Evolutionary conservation across 768 basidiomycete species (phyloP).

Genomic region (Mycena polygramma): DNA sequence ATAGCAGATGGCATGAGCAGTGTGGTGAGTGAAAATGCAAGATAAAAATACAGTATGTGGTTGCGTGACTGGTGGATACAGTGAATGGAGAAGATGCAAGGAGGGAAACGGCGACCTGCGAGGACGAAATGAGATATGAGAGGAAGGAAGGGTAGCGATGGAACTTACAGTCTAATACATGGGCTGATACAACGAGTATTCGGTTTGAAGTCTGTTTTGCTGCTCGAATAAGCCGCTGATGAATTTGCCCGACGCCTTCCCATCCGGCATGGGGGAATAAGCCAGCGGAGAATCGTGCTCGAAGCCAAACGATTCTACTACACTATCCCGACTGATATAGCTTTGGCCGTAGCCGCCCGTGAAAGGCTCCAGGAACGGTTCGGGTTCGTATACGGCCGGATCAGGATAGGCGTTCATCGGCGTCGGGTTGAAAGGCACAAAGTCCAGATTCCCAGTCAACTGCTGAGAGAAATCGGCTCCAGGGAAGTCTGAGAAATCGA

Average conservation of each 20-base stretch:
- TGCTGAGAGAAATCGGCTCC: background rate
- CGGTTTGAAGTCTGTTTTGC: slow-evolving; percentile 10
- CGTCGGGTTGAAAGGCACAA: background rate
- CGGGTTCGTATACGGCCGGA: slow-evolving; percentile 17
- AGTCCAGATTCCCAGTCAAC: background rate
- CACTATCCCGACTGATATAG: slow-evolving; percentile 16
- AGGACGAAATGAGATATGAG: background rate
- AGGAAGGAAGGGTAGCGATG: background rate
- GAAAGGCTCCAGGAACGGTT: slow-evolving; percentile 6
- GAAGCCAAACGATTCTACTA: slow-evolving; percentile 11
- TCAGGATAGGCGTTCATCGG: background rate
- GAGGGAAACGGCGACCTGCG: slow-evolving; percentile 8
- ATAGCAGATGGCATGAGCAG: slow-evolving; percentile 10
- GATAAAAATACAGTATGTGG: slow-evolving; percentile 29
- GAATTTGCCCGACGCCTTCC: slow-evolving; percentile 6
- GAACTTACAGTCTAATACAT: slow-evolving; percentile 15
- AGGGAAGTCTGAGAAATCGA: slow-evolving; percentile 7
- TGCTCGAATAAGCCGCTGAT: slow-evolving; percentile 14
- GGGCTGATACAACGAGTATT: slow-evolving; percentile 14
- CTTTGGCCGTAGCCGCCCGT: background rate
- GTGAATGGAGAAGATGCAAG: slow-evolving; percentile 7
- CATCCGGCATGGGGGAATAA: slow-evolving; percentile 19
- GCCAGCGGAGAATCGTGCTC: background rate
- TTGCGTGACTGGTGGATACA: slow-evolving; percentile 29
- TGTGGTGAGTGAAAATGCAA: background rate